Evolutionary conservation across 495 filamentous ascomycete genomes (phyloP).

Genomic region (Penicillium goetzii): DNA sequence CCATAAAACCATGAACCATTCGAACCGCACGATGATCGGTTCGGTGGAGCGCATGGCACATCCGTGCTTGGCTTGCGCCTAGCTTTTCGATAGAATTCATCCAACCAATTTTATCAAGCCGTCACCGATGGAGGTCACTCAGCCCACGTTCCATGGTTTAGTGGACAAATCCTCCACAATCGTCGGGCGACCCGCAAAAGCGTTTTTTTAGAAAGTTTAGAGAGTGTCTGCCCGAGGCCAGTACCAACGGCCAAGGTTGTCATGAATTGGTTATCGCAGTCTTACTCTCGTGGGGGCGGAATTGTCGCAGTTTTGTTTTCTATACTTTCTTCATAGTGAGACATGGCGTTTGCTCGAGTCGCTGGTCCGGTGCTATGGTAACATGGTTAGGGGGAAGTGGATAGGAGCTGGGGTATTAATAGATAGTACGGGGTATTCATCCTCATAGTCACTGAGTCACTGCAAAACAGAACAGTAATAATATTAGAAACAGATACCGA

Average conservation of each 20-base stretch:
- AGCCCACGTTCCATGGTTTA: constrained; percentile 9
- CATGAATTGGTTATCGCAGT: background rate
- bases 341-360: constrained; percentile 25
- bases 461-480: background rate
- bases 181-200: background rate
- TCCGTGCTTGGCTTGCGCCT: constrained; percentile 1
- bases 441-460: background rate
- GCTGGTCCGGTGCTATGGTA: constrained; percentile 18
- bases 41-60: constrained; percentile 22
- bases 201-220: background rate
- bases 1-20: constrained; percentile 12
- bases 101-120: constrained; percentile 5
- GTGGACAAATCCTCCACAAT: background rate
- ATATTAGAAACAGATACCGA: background rate
- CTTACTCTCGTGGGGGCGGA: background rate
- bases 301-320: background rate
- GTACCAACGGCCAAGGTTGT: background rate
- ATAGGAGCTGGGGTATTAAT: constrained; percentile 2
- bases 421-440: background rate
- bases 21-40: constrained; percentile 13
- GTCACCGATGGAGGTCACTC: background rate
- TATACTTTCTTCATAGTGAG: constrained; percentile 11
- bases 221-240: background rate
- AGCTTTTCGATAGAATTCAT: constrained; percentile 9
- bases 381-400: background rate